These are phyloP conservation scores for Kernera saxatilis DNA, from an alignment of 345 rosid species.

Conservation along the genomic window DNA sequence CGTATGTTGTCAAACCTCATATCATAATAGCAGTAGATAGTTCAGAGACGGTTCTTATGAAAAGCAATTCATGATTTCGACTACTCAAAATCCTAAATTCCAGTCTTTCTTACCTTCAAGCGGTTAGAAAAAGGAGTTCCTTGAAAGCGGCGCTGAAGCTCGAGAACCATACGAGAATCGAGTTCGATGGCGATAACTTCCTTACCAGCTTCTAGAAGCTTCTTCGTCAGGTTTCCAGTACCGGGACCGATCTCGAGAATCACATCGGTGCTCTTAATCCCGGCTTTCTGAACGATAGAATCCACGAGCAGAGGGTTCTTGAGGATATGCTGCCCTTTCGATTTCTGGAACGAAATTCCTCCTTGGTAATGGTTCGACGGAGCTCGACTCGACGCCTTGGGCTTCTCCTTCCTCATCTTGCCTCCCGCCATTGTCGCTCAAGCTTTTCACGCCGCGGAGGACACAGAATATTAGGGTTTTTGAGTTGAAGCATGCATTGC, in stretches of 20 bases:
- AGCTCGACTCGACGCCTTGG: slow-evolving; percentile 34
- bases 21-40: no score
- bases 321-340: slow-evolving; percentile 87
- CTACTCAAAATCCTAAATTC: no score
- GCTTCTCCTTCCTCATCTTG: slow-evolving; percentile 68
- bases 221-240: slow-evolving; percentile 89
- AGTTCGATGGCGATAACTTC: slow-evolving; percentile 79
- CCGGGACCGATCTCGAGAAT: slow-evolving; percentile 93
- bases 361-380: slow-evolving; percentile 76
- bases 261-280: slow-evolving; percentile 73
- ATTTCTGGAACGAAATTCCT: slow-evolving; percentile 83
- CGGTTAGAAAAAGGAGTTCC: slow-evolving; percentile 61
- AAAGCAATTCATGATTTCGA: not conserved
- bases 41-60: no score
- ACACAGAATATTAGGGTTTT: no score
- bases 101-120: slow-evolving; percentile 45
- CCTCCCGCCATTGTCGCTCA: slow-evolving; percentile 66
- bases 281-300: slow-evolving; percentile 76
- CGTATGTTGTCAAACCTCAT: no score
- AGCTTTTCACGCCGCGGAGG: slow-evolving; percentile 8
- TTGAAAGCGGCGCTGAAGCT: slow-evolving; percentile 86
- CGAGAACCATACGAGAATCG: slow-evolving; percentile 91
- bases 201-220: slow-evolving; percentile 86
- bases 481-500: no score
- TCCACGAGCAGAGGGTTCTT: slow-evolving; percentile 83